A percentile compares a stretch with the other conserved stretches of the same genome.
These are phyloP conservation scores for Rhizopus sp. DNA, from an alignment of 371 early-diverging fungal genomes.

Conservation along the genomic window DNA sequence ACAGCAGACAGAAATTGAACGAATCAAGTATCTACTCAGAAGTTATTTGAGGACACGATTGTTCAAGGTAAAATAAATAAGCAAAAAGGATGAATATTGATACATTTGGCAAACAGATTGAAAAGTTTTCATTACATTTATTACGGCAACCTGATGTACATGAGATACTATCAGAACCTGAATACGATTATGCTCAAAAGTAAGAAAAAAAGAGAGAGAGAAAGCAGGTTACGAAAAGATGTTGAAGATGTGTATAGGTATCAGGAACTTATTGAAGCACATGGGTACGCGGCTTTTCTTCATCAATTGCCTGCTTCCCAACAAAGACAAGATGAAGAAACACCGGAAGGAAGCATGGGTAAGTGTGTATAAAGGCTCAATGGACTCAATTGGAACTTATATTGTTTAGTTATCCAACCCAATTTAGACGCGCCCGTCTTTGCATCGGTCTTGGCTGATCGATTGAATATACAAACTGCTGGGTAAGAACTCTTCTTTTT, in stretches of 20 bases:
- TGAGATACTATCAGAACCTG: conserved; percentile 48
- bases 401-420: conserved; percentile 59
- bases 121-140: conserved; percentile 44
- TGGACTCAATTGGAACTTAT: background rate
- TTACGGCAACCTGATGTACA: conserved; percentile 34
- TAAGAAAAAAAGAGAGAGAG: conserved; percentile 11
- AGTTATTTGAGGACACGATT: conserved; percentile 76
- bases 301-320: conserved; percentile 54
- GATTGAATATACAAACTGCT: conserved; percentile 45
- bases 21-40: conserved; percentile 76
- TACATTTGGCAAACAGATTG: conserved; percentile 40
- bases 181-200: conserved; percentile 54
- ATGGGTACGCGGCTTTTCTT: conserved; percentile 55
- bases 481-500: conserved; percentile 1
- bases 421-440: conserved; percentile 77
- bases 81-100: background rate
- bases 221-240: background rate
- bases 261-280: conserved; percentile 39
- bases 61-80: conserved; percentile 48
- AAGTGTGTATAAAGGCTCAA: conserved; percentile 1
- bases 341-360: conserved; percentile 37
- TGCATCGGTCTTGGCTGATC: conserved; percentile 56
- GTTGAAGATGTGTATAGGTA: conserved; percentile 24
- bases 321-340: conserved; percentile 57
- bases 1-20: conserved; percentile 81